A percentile compares a stretch with the other conserved stretches of the same genome.
These are phyloP conservation scores for Penicillium rolfsii DNA, from an alignment of 2,329 filamentous ascomycete genomes.

Conservation along the genomic window DNA sequence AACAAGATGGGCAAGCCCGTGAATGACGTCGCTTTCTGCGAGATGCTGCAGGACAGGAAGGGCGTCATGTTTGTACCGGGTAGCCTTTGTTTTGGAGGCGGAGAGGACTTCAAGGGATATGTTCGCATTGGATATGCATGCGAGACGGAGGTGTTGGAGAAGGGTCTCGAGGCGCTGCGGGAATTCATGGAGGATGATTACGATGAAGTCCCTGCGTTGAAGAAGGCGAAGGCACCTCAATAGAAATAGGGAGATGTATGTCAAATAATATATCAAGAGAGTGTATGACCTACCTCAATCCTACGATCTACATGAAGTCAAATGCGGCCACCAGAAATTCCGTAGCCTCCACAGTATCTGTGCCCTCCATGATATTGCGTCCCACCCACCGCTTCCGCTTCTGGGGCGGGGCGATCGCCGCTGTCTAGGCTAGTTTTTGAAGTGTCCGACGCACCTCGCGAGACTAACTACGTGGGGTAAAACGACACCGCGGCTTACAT, in stretches of 20 bases:
- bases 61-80: slow-evolving; percentile 78
- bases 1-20: slow-evolving; percentile 63
- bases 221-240: slow-evolving; percentile 25
- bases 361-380: no score
- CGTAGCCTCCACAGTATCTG: no score
- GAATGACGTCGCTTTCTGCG: slow-evolving; percentile 73
- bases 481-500: not conserved
- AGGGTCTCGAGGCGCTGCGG: slow-evolving; percentile 62
- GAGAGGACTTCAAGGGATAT: slow-evolving; percentile 70
- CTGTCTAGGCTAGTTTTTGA: not conserved
- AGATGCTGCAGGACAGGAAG: slow-evolving; percentile 66
- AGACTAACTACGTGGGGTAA: not conserved
- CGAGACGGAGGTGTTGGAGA: slow-evolving; percentile 68
- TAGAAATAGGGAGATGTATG: slow-evolving; percentile 1
- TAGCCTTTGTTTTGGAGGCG: slow-evolving; percentile 70
- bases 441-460: slow-evolving; percentile 3
- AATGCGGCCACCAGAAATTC: no score
- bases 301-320: not conserved
- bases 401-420: not conserved
- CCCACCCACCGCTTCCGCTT: no score
- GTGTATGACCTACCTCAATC: not conserved
- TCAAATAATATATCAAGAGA: not conserved
- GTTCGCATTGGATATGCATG: slow-evolving; percentile 78
- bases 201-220: slow-evolving; percentile 52
- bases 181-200: slow-evolving; percentile 61